Evolutionary conservation across 768 basidiomycete species (phyloP).

Genomic region (Boletus eberwhitei): DNA sequence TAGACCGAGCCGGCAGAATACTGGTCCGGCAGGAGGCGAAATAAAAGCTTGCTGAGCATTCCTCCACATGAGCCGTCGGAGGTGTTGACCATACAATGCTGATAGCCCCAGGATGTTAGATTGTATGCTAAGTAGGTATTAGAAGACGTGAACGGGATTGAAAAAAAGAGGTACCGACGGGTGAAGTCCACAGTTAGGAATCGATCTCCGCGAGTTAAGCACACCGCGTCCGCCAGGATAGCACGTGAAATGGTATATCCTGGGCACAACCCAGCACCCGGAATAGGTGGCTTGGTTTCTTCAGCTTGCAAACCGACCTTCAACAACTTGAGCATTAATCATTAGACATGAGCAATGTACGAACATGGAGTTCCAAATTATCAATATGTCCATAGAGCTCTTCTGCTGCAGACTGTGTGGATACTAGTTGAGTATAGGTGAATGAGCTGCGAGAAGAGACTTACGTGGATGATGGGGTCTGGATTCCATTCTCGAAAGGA

Average conservation of each 20-base stretch:
- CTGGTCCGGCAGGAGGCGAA: slow-evolving; percentile 65
- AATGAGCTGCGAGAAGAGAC: slow-evolving; percentile 11
- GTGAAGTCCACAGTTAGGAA: slow-evolving; percentile 77
- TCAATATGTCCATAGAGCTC: slow-evolving; percentile 69
- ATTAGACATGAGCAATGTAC: slow-evolving; percentile 14
- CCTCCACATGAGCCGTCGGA: slow-evolving; percentile 75
- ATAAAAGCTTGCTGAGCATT: slow-evolving; percentile 68
- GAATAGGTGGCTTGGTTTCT: slow-evolving; percentile 57
- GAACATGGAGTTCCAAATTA: slow-evolving; percentile 74
- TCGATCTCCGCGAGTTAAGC: slow-evolving; percentile 72
- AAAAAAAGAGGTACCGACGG: slow-evolving; percentile 42
- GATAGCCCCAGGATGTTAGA: slow-evolving; percentile 76
- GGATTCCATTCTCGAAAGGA: slow-evolving; percentile 74
- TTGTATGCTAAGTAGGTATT: slow-evolving; percentile 52
- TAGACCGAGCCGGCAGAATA: slow-evolving; percentile 65
- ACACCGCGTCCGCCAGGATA: slow-evolving; percentile 79
- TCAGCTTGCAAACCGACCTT: slow-evolving; percentile 72
- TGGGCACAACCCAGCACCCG: slow-evolving; percentile 76
- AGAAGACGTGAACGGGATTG: not conserved
- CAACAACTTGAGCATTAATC: not conserved
- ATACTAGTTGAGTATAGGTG: not conserved
- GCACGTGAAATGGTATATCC: slow-evolving; percentile 82
- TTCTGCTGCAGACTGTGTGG: slow-evolving; percentile 57
- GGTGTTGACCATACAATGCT: slow-evolving; percentile 61
- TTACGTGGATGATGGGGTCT: slow-evolving; percentile 51